Base-by-base conservation (phyloP, 129 eudicot genomes). In the Flaveria trinervia region DNA sequence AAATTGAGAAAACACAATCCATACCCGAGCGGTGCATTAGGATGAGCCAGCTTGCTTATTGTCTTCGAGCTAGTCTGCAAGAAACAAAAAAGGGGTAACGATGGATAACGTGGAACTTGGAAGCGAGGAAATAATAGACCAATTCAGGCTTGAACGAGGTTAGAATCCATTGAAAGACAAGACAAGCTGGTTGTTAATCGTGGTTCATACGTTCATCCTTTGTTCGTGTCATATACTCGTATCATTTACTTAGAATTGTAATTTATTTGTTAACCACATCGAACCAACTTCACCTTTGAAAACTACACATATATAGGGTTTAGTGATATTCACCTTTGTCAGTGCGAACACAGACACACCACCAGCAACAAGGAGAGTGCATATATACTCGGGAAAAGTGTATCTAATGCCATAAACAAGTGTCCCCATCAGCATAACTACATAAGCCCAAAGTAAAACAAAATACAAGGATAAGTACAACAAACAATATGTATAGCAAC, bases 381-480 rank as follows among this genome's bases (percentile, higher is more conserved):
- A 93, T 23, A 93, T 28, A 84, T 93, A 93, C 86, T 93, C 98
- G 0, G 97, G 92, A 23, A 93, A 67, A 33, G 88, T 76, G 76
- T 93, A 93, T 84, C 97, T 81, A 18, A 90, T 93, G 68, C 98
- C 96, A 62, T 93, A 93, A 50, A 93, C 98, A 30, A 93, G 83
- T 36, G 97, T 67, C 62, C 98, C 98, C 98, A 93, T 93, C 84
- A 93, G 80, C 98, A 93, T 93, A 66, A 90, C 98, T 93, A 92
- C 87, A 86, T 74, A 64, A 65, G 54, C 16, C 14, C 17, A 14
- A 49, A 49, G 54, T 49, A 17, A 49, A 13, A 49, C 54, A 13
- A 13, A 49, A 13, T 49, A 49, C 54, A 49, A 49, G n/a, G 54
- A 49, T 49, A 49, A 49, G 54, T 14, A 49, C 17, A 16, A 13